Conservation (phyloP, 306 rosid species). For the Arachis stenosperma region DNA sequence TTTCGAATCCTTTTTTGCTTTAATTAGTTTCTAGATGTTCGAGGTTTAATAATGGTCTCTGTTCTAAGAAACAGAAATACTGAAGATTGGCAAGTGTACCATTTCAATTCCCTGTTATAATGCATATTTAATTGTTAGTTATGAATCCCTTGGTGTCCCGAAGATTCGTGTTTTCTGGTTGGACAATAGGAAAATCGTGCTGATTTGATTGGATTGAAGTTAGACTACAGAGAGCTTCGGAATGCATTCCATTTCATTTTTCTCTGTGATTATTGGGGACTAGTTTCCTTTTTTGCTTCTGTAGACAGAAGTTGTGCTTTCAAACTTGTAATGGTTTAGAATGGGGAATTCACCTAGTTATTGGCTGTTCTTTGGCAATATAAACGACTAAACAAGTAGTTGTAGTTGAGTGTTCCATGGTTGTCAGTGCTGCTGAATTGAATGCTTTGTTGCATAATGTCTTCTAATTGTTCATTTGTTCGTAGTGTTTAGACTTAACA, state of each 20-base stretch:
- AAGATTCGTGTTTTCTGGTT: neutral
- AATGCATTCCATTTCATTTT: neutral
- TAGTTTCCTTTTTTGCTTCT: neutral
- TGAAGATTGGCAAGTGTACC: slow-evolving; percentile 29
- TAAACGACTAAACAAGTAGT: no score
- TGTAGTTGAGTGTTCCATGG: neutral
- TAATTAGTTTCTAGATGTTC: neutral
- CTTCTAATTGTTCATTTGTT: slow-evolving; percentile 2
- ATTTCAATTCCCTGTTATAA: neutral
- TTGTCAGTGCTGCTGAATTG: neutral
- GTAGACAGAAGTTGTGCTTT: neutral
- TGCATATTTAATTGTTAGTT: neutral
- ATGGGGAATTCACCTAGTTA: neutral
- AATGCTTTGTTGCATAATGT: slow-evolving; percentile 14
- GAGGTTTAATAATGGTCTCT: neutral
- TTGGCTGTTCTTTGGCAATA: neutral
- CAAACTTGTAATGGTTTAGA: neutral
- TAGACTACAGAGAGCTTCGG: neutral
- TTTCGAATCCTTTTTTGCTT: neutral
- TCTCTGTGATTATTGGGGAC: neutral
- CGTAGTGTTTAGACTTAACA: neutral
- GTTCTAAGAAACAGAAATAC: neutral
- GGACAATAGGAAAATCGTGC: neutral
- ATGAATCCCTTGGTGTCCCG: neutral
- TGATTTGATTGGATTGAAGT: slow-evolving; percentile 5